phyloP scores from a whole-genome alignment of 176 grass and related monocot genomes.

The Zea mays region DNA sequence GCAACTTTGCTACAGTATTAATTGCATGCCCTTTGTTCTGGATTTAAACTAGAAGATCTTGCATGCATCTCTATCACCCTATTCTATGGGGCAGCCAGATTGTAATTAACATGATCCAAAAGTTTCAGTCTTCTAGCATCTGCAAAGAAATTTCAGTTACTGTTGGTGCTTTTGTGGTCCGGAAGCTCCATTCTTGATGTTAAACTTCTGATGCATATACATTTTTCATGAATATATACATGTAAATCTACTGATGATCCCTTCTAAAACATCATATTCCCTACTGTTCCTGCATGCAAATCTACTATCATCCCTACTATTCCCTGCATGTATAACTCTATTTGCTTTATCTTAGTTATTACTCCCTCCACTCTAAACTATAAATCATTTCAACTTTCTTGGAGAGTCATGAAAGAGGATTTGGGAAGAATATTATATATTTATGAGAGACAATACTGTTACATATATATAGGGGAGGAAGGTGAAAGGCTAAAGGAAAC shows the following conservation, averaged over 20 bases:
- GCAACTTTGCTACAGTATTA: slow-evolving; percentile 25
- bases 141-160: neutral
- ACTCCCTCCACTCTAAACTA: too few relatives aligned
- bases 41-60: slow-evolving; percentile 21
- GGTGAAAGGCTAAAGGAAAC: too few relatives aligned
- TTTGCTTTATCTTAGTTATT: slow-evolving; percentile 26
- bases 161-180: neutral
- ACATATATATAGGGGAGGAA: too few relatives aligned
- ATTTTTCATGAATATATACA: slow-evolving; percentile 17
- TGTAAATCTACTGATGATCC: neutral
- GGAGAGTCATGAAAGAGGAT: too few relatives aligned
- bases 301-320: neutral
- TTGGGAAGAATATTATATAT: too few relatives aligned
- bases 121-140: neutral
- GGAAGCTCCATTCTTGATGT: slow-evolving; percentile 26
- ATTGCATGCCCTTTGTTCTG: neutral
- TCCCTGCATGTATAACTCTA: neutral
- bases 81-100: neutral
- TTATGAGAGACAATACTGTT: too few relatives aligned
- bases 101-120: slow-evolving; percentile 10
- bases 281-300: neutral
- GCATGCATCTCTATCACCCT: neutral
- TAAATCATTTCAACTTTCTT: too few relatives aligned
- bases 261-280: neutral
- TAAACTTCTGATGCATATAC: slow-evolving; percentile 8